A percentile compares a stretch with the other conserved stretches of the same genome.
Evolutionary conservation across 257 asterid genomes (phyloP).

Genomic region (Nicotiana obtusifolia): DNA sequence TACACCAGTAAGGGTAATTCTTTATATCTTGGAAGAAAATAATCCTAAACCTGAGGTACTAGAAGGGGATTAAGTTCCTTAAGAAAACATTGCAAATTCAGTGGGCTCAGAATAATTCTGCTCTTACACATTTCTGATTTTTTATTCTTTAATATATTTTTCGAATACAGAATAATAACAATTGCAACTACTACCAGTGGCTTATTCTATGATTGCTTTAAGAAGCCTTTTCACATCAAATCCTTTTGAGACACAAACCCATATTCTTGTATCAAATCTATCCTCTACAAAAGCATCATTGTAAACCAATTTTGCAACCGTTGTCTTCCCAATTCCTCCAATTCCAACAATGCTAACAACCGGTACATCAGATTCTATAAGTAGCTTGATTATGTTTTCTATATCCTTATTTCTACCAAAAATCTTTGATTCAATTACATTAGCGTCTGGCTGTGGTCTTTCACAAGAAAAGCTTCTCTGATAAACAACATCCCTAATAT

Average conservation of each 20-base stretch:
- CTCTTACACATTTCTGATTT: too few relatives aligned
- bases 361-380: not conserved
- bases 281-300: not conserved
- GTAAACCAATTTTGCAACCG: conserved; percentile 13
- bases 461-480: not conserved
- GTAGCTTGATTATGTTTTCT: not conserved
- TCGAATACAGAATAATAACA: too few relatives aligned
- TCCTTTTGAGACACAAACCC: conserved; percentile 15
- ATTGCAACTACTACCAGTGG: not conserved
- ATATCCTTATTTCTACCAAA: conserved; percentile 5
- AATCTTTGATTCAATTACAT: conserved; percentile 3
- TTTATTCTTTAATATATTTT: too few relatives aligned
- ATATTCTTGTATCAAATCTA: conserved; percentile 5
- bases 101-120: too few relatives aligned
- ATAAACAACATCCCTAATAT: not conserved
- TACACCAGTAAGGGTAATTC: too few relatives aligned
- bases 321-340: conserved; percentile 18
- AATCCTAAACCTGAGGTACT: too few relatives aligned
- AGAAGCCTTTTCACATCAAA: conserved; percentile 9
- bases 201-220: conserved; percentile 1
- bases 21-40: too few relatives aligned
- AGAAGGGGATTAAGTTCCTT: too few relatives aligned
- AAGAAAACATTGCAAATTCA: too few relatives aligned
- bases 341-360: conserved; percentile 11
- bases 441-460: conserved; percentile 4